Conservation (phyloP, 257 asterid species). For the Catharanthus roseus region DNA sequence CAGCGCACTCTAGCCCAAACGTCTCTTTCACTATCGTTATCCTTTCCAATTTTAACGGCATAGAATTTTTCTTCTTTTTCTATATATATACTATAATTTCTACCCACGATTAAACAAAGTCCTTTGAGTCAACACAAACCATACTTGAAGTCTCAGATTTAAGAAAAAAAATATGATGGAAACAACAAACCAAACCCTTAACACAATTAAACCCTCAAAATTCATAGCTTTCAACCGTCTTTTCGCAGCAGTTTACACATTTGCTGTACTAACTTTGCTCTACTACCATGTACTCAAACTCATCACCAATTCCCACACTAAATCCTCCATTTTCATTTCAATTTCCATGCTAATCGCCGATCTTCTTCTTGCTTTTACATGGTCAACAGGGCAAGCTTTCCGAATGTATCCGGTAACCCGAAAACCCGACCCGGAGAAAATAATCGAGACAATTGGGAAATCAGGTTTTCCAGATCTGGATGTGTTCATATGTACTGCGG, state of each 20-base stretch:
- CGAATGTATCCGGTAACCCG: conserved; percentile 68
- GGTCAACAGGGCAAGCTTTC: conserved; percentile 47
- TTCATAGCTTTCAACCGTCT: conserved; percentile 40
- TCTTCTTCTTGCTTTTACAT: conserved; percentile 49
- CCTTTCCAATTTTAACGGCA: too few species aligned
- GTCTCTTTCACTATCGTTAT: too few species aligned
- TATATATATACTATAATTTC: too few species aligned
- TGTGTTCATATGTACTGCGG: conserved; percentile 76
- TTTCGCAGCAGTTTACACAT: conserved; percentile 42
- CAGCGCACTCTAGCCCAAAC: too few species aligned
- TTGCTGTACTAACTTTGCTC: conserved; percentile 38
- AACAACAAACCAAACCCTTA: neutral
- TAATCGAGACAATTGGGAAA: conserved; percentile 9
- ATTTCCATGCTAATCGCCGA: conserved; percentile 44
- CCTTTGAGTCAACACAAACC: too few species aligned
- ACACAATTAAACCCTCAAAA: neutral
- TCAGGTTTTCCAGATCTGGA: conserved; percentile 49
- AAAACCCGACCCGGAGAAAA: conserved; percentile 33
- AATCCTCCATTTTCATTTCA: conserved; percentile 24
- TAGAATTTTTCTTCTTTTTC: too few species aligned
- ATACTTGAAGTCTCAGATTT: neutral
- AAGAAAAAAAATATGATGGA: neutral
- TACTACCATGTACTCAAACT: conserved; percentile 42
- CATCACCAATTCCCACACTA: conserved; percentile 26
- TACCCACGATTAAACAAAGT: too few species aligned